Evolutionary conservation across 2,329 filamentous ascomycete genomes (phyloP).

Genomic region (Xylariomycetidae sp.): DNA sequence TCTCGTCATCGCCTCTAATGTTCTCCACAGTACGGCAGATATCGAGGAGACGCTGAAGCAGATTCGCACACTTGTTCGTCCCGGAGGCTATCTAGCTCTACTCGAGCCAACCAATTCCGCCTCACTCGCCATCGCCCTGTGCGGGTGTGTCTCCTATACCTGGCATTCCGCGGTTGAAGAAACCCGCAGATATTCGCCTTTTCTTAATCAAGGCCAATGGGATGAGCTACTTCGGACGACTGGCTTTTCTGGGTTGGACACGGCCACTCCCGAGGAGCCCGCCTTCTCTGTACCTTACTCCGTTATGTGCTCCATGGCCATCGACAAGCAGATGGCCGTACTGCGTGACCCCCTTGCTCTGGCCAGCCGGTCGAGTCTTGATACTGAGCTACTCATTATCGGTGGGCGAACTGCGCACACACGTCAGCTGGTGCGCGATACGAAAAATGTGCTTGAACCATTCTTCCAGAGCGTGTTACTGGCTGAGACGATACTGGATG

Average conservation of each 20-base stretch:
- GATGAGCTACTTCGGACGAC: conserved; percentile 15
- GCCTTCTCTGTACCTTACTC: not conserved
- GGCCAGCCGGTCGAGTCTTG: conserved; percentile 1
- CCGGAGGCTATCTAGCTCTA: conserved; percentile 1
- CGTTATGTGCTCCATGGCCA: conserved; percentile 28
- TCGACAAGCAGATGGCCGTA: conserved; percentile 16
- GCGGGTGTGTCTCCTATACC: not conserved
- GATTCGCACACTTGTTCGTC: conserved; percentile 1
- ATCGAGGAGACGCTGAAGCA: conserved; percentile 17
- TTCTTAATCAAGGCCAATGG: conserved; percentile 14
- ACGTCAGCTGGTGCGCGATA: conserved; percentile 2
- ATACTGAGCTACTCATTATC: conserved; percentile 14
- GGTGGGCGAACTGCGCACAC: conserved; percentile 10
- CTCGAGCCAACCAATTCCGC: not conserved
- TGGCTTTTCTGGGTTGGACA: conserved; percentile 26
- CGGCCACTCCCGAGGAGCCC: conserved; percentile 9
- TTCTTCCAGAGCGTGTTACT: conserved; percentile 6
- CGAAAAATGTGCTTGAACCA: conserved; percentile 6
- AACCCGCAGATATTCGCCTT: conserved; percentile 1
- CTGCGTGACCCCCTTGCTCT: conserved; percentile 5
- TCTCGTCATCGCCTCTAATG: conserved; percentile 29
- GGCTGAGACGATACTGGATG: conserved; percentile 2
- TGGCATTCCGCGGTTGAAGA: not conserved
- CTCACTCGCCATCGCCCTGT: not conserved
- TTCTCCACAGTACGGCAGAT: conserved; percentile 26